Percentiles rank a stretch among this genome's conserved stretches.
Evolutionary conservation across 2,329 filamentous ascomycete genomes (phyloP).

Genomic region (Eutypella sp.): DNA sequence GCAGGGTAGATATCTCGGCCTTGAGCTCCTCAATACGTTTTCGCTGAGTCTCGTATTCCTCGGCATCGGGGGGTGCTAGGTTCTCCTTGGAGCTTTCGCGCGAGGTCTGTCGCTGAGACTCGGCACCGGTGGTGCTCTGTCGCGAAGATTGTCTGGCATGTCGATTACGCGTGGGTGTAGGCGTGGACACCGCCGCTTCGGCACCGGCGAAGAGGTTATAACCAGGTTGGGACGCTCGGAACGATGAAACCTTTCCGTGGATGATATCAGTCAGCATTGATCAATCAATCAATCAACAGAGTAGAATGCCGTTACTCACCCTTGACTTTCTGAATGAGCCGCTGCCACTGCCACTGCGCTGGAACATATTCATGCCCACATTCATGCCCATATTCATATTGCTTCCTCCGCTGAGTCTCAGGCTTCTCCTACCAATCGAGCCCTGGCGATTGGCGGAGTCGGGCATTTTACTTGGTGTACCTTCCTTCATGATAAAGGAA

Average conservation of each 20-base stretch:
- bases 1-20: constrained; percentile 80
- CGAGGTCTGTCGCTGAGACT: constrained; percentile 42
- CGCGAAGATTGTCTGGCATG: constrained; percentile 34
- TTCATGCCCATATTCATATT: no score
- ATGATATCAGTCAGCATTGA: constrained; percentile 1
- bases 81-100: constrained; percentile 57
- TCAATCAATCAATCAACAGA: no score
- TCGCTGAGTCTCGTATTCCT: constrained; percentile 53
- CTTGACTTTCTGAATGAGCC: constrained; percentile 22
- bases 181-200: no score
- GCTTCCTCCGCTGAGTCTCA: constrained; percentile 20
- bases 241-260: constrained; percentile 37
- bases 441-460: not conserved
- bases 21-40: constrained; percentile 71
- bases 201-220: constrained; percentile 57
- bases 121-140: constrained; percentile 32
- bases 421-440: not conserved
- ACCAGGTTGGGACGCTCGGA: constrained; percentile 47
- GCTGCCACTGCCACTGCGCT: constrained; percentile 17
- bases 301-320: constrained; percentile 17
- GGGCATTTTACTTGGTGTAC: not conserved
- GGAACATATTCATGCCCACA: no score
- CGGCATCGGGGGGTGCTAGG: constrained; percentile 52
- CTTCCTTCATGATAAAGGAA: not conserved
- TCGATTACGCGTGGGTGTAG: constrained; percentile 21